A percentile compares a stretch with the other conserved stretches of the same genome.
phyloP scores from a whole-genome alignment of 225 moss, liverwort and hornwort genomes.

The Pseudisothecium myosuroides region DNA sequence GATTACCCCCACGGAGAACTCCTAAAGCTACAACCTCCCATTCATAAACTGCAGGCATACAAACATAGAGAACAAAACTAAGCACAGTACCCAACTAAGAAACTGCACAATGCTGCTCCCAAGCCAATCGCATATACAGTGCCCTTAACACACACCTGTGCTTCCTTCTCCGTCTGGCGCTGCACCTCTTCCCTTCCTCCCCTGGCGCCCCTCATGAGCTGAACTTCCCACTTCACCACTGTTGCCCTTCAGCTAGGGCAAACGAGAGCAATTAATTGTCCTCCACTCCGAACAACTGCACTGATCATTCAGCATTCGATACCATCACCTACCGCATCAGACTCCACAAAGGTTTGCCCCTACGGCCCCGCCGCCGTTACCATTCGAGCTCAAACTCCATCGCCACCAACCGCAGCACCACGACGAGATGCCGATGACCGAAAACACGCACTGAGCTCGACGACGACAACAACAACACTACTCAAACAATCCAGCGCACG shows the following conservation, averaged over 20 bases:
- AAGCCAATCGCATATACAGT: background rate
- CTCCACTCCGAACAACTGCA: background rate
- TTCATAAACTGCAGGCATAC: background rate
- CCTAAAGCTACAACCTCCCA: background rate
- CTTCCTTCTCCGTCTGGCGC: background rate
- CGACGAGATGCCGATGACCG: background rate
- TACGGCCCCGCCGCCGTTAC: background rate
- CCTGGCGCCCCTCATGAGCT: background rate
- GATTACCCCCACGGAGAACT: background rate
- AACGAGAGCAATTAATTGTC: background rate
- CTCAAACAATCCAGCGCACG: background rate
- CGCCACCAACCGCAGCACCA: background rate
- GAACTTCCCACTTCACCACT: background rate
- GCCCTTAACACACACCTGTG: background rate
- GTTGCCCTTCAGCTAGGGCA: background rate
- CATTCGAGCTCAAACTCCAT: background rate
- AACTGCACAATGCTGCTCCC: constrained; percentile 1
- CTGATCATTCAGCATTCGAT: background rate
- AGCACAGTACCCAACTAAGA: background rate
- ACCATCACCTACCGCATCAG: background rate
- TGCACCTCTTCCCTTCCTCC: background rate
- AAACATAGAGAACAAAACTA: background rate
- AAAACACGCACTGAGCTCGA: background rate
- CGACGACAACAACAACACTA: background rate
- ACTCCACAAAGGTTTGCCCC: background rate